These are phyloP conservation scores for Botrytis deweyae DNA, from an alignment of 2,329 filamentous ascomycete species.

Conservation along the genomic window DNA sequence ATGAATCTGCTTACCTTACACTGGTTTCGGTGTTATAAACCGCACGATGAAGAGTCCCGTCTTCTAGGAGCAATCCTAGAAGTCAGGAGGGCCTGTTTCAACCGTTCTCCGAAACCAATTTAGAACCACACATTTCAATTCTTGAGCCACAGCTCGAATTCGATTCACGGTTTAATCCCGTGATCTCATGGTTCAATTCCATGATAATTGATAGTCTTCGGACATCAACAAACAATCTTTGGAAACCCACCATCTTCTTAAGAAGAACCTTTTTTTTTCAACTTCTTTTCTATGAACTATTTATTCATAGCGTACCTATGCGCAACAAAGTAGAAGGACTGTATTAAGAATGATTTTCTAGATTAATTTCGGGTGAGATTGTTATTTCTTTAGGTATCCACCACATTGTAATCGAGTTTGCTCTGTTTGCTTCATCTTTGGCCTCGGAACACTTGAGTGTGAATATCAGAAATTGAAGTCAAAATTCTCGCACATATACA, in stretches of 20 bases:
- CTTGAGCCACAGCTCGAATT: neutral
- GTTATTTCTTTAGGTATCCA: neutral
- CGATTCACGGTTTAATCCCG: neutral
- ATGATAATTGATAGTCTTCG: neutral
- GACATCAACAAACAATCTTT: neutral
- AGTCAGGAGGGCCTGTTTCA: constrained; percentile 9
- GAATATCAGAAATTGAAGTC: neutral
- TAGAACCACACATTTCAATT: neutral
- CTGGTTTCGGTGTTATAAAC: neutral
- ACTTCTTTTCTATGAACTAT: neutral
- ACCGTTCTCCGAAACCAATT: neutral
- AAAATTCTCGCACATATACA: neutral
- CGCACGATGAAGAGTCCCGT: neutral
- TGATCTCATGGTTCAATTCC: neutral
- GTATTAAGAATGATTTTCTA: too few relatives aligned
- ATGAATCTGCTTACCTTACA: neutral
- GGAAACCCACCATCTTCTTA: neutral
- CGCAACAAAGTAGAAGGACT: too few relatives aligned
- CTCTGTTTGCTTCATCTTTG: neutral
- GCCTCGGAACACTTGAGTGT: neutral
- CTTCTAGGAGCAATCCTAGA: neutral
- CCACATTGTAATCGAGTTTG: neutral
- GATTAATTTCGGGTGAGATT: too few relatives aligned
- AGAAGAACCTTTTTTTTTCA: neutral
- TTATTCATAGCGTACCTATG: too few relatives aligned